Evolutionary conservation across 305 asterid species (phyloP), one percentile per base, ranked within the genome.

Genomic region (Solanum hybrid): DNA sequence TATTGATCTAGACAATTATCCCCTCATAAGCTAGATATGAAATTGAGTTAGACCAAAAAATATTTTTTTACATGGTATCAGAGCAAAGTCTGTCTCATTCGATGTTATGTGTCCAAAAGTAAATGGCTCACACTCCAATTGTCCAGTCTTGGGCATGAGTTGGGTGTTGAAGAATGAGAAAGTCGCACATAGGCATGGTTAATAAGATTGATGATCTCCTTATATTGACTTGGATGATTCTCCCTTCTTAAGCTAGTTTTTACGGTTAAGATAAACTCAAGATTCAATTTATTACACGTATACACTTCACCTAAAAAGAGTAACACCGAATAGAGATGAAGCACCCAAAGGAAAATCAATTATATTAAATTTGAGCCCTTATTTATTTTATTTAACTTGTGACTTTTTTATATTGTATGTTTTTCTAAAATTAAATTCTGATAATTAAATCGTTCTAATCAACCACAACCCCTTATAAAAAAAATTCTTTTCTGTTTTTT

Each of bases 181-280:
- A 24, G 6, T 4, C 31, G 0, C 29, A 0, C 0, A 66, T 12
- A 66, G 2, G 0, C 17, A 9, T n/a, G 3, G 1, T 64, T 64
- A 64, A 4, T 66, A 6, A 66, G 2, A 66, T n/a, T 0, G 2
- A 5, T 66, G 3, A 2, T 66, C 75, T 64, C 0, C 13, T 66
- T 66, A 66, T n/a, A 66, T 66, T 4, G 13, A 66, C 14, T 66
- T 66, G 0, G 1, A 10, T 24, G 1, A 2, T n/a, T 10, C 3
- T n/a, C 12, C 14, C 6, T 2, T 66, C 7, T 9, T 66, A 66
- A 66, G 69, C n/a, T 56, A 51, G 2, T 0, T 51, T 56, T 56
- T 56, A 7, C 10, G 0, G 0, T 51, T 51, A 17, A 51, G 66
- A 51, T 15, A 15, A 6, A 15, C 1, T 51, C 66, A 51, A 15